Evolutionary conservation across 345 rosid genomes (phyloP), one percentile per base, ranked within the genome.

Genomic region (Eucalyptus regnans): DNA sequence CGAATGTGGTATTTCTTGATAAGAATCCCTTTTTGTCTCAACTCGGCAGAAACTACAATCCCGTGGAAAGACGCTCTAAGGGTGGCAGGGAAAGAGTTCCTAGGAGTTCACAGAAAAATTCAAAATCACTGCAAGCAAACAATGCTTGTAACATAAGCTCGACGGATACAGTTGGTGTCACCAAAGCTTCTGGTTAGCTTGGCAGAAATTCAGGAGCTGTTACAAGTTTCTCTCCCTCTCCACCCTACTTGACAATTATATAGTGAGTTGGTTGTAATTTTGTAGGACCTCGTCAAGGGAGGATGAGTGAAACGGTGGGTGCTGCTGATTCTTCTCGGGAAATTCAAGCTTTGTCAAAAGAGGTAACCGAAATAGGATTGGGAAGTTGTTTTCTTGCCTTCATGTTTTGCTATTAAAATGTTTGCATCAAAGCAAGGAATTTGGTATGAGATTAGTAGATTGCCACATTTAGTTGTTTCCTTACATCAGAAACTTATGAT

Each of bases 121-220:
- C 98, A 89, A 98, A 95, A 92, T 97, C 99, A 50, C 89, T 96
- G 90, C 99, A 96, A 91, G 85, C 96, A 87, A 97, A 95, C 93
- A 93, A 94, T 86, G 90, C 91, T 87, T 93, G 93, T 89, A 91
- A 92, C 88, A 87, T 92, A 89, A 89, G 93, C 60, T 91, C 92
- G 14, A 91, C 86, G 33, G 95, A 92, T 58, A 48, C 89, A 50
- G 88, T 89, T 88, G 88, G 80, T 83, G 86, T 88, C 80, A 89
- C 86, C 71, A 93, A 93, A 91, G 86, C 50, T 31, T 89, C 93
- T 86, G 94, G 96, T 94, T 56, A 88, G 92, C 80, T 90, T 83
- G 52, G 44, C 25, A 27, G 14, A 44, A 22, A 62, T 79, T 51
- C 86, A 7, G 48, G 8, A 41, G 48, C 84, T 76, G 48, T 83